These are phyloP conservation scores for Ogataea zsoltii DNA, from an alignment of 805 yeast species.

Conservation along the genomic window DNA sequence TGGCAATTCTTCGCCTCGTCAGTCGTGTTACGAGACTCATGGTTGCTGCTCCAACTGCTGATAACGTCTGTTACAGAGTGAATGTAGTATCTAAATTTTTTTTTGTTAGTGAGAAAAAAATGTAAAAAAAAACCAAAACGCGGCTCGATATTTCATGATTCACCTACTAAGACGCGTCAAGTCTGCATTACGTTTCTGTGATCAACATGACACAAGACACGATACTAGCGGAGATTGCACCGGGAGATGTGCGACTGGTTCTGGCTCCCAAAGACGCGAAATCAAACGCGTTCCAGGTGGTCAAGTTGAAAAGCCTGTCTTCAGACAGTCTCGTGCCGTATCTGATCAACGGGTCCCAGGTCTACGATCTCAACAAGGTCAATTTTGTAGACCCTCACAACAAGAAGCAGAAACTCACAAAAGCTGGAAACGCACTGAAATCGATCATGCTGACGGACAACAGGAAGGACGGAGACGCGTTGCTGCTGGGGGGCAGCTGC, in stretches of 20 bases:
- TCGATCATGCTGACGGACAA: conserved; percentile 37
- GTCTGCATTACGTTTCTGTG: not conserved
- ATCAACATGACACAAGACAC: conserved; percentile 13
- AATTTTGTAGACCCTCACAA: conserved; percentile 38
- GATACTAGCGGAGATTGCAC: conserved; percentile 8
- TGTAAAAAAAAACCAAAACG: not conserved
- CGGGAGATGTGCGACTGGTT: conserved; percentile 13
- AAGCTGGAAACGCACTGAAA: conserved; percentile 39
- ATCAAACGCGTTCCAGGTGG: conserved; percentile 9
- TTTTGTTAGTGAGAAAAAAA: too few species aligned
- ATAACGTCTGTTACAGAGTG: too few species aligned
- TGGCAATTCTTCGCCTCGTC: too few species aligned
- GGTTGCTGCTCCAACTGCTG: too few species aligned
- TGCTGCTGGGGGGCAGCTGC: conserved; percentile 41
- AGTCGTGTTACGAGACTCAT: too few species aligned
- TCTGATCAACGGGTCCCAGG: conserved; percentile 17
- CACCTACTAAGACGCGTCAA: not conserved
- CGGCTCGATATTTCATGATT: not conserved
- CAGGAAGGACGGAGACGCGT: conserved; percentile 32
- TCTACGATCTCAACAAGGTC: conserved; percentile 43
- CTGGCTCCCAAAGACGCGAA: conserved; percentile 14
- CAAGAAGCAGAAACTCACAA: conserved; percentile 30
- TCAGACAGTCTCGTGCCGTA: conserved; percentile 16
- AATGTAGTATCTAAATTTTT: too few species aligned
- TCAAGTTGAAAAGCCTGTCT: conserved; percentile 17